Evolutionary conservation across 495 filamentous ascomycete species (phyloP).

Genomic region (Penicillium taxi): DNA sequence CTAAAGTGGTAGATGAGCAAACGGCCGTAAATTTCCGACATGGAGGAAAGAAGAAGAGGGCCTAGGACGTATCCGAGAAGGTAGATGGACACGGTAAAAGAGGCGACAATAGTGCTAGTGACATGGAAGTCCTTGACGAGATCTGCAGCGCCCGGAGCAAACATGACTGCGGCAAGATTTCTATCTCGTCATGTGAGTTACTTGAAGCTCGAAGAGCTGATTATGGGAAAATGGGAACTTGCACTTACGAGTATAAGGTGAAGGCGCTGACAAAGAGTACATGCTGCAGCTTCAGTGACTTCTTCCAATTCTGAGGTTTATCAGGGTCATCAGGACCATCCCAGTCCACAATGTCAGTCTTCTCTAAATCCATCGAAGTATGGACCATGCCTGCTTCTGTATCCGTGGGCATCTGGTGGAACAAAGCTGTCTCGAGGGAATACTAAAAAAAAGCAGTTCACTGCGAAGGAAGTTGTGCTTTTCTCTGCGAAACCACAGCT

Average conservation of each 20-base stretch:
- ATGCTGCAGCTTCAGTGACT: neutral
- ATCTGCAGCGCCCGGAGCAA: neutral
- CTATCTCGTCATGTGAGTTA: neutral
- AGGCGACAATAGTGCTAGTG: neutral
- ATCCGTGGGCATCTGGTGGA: no score
- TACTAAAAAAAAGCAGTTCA: no score
- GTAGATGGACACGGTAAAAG: conserved; percentile 1
- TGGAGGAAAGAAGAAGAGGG: neutral
- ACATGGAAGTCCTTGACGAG: neutral
- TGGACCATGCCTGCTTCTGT: no score
- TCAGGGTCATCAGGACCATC: conserved; percentile 1
- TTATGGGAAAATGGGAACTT: neutral
- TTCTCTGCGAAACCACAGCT: no score
- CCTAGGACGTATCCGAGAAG: neutral
- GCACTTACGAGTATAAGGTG: conserved; percentile 1
- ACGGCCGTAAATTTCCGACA: conserved; percentile 1
- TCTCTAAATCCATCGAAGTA: no score
- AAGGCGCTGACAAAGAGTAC: neutral
- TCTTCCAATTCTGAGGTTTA: conserved; percentile 2
- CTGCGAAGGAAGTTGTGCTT: no score
- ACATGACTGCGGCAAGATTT: conserved; percentile 2
- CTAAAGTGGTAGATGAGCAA: neutral
- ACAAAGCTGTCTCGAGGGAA: no score
- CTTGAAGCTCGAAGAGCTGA: neutral
- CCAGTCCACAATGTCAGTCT: neutral